These are phyloP conservation scores for Mucor indicus DNA, from an alignment of 371 early-diverging fungal genomes.

Conservation along the genomic window DNA sequence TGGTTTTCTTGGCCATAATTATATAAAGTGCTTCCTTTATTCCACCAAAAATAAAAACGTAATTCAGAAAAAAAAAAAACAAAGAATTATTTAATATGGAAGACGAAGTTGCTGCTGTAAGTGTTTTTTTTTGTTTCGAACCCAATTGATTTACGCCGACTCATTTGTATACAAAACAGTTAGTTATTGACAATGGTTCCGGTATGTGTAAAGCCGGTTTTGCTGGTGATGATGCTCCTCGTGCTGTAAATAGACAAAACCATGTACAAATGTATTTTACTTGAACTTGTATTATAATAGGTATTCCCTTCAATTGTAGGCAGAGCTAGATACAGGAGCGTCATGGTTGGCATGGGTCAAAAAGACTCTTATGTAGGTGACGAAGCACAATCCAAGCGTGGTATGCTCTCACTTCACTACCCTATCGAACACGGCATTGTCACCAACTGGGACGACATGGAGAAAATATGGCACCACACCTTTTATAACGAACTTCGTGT, in stretches of 20 bases:
- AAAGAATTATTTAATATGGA: slow-evolving; percentile 58
- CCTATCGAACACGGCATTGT: slow-evolving; percentile 99
- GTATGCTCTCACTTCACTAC: slow-evolving; percentile 98
- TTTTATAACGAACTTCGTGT: slow-evolving; percentile 86
- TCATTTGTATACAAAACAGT: slow-evolving; percentile 36
- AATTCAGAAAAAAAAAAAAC: slow-evolving; percentile 13
- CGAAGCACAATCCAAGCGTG: slow-evolving; percentile 99
- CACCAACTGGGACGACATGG: slow-evolving; percentile 99
- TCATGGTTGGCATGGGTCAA: slow-evolving; percentile 99
- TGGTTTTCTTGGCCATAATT: no score
- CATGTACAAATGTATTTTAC: no score
- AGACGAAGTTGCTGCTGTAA: slow-evolving; percentile 86
- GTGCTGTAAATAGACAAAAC: no score
- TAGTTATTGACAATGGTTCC: slow-evolving; percentile 98
- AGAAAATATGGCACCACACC: slow-evolving; percentile 99
- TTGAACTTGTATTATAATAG: slow-evolving; percentile 36
- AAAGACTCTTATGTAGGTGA: slow-evolving; percentile 99
- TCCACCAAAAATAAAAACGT: no score
- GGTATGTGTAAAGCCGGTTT: slow-evolving; percentile 99
- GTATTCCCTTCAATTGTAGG: slow-evolving; percentile 99
- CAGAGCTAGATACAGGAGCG: slow-evolving; percentile 98
- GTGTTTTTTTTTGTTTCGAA: slow-evolving; percentile 36
- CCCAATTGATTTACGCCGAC: no score
- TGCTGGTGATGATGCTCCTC: slow-evolving; percentile 99
- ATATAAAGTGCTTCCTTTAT: no score